phyloP scores from a whole-genome alignment of 768 basidiomycete species.

The Phlebiopsis gigantea region DNA sequence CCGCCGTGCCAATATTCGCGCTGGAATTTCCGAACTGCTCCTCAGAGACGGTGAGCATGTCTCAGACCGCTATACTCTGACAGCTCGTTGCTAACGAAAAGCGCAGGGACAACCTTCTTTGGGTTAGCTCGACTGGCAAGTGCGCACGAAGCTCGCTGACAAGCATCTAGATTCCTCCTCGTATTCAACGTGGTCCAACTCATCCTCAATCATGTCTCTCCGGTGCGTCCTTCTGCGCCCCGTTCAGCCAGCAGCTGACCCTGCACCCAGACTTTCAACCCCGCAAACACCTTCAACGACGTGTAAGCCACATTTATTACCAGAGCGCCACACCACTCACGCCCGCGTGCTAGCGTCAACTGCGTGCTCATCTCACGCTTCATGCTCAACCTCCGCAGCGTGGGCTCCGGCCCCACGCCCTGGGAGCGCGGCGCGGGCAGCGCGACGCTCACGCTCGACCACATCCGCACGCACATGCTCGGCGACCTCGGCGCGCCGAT shows the following conservation, averaged over 20 bases:
- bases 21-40: constrained; percentile 3
- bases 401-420: background rate
- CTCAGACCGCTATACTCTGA: background rate
- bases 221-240: background rate
- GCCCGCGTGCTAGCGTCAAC: constrained; percentile 3
- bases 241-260: background rate
- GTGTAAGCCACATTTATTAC: background rate
- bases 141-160: background rate
- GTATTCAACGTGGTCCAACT: constrained; percentile 7
- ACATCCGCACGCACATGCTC: background rate
- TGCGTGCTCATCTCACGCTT: constrained; percentile 14
- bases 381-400: constrained; percentile 13
- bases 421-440: background rate
- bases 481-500: constrained; percentile 6
- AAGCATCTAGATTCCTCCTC: background rate
- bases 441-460: background rate
- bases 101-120: constrained; percentile 2
- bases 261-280: constrained; percentile 2
- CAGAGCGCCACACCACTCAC: background rate
- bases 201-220: background rate
- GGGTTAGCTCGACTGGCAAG: too few relatives aligned
- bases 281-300: constrained; percentile 9
- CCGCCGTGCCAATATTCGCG: background rate
- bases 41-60: constrained; percentile 8
- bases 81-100: background rate